Evolutionary conservation across 352 stramenopile genomes (phyloP).

Genomic region (Globisporangium cylindrosporum): DNA sequence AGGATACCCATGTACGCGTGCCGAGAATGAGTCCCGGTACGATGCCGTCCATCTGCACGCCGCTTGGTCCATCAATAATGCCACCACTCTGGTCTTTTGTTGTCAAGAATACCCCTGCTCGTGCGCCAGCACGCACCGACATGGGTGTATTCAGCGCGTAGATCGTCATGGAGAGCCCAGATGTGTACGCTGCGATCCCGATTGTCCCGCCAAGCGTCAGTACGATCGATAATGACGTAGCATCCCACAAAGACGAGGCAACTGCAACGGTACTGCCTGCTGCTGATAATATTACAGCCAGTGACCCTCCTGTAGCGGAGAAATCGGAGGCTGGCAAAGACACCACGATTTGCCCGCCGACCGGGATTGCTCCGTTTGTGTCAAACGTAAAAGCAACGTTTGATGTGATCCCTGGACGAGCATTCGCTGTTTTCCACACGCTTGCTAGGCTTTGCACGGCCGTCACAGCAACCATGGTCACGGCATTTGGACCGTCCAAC

Average conservation of each 20-base stretch:
- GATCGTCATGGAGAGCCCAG: slow-evolving; percentile 31
- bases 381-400: slow-evolving; percentile 39
- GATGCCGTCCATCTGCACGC: slow-evolving; percentile 42
- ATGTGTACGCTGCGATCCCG: slow-evolving; percentile 32
- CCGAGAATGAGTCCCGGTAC: slow-evolving; percentile 39
- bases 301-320: slow-evolving; percentile 18
- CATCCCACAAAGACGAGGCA: slow-evolving; percentile 27
- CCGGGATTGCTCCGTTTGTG: slow-evolving; percentile 42
- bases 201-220: slow-evolving; percentile 17
- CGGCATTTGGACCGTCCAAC: slow-evolving; percentile 34
- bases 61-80: slow-evolving; percentile 50
- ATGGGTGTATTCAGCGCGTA: slow-evolving; percentile 36
- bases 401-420: slow-evolving; percentile 47
- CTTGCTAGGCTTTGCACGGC: slow-evolving; percentile 34
- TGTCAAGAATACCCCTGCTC: slow-evolving; percentile 25
- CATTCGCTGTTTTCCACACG: slow-evolving; percentile 34
- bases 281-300: neutral
- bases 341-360: slow-evolving; percentile 36
- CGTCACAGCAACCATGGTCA: slow-evolving; percentile 35
- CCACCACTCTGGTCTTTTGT: slow-evolving; percentile 40
- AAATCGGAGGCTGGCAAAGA: slow-evolving; percentile 38
- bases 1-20: slow-evolving; percentile 42
- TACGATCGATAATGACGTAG: slow-evolving; percentile 16
- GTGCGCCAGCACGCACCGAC: slow-evolving; percentile 28
- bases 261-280: neutral